phyloP scores from a whole-genome alignment of 176 grass and related monocot species.

The Eleusine indica region DNA sequence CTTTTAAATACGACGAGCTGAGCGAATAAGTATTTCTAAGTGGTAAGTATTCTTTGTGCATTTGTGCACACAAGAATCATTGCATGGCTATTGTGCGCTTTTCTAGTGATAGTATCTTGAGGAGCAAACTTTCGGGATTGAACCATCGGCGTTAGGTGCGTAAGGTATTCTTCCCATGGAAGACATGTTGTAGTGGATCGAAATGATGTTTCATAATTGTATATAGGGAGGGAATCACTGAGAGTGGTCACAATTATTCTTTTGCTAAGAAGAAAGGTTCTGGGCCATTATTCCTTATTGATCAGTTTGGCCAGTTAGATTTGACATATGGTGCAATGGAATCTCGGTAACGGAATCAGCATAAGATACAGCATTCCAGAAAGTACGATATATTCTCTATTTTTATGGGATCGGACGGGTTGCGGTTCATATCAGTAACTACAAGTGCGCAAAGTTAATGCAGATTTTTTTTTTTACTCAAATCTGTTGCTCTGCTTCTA shows the following conservation, averaged over 20 bases:
- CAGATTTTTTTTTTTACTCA: no score
- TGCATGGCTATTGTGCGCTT: slow-evolving; percentile 20
- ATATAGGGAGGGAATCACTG: slow-evolving; percentile 31
- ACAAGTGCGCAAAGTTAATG: not conserved
- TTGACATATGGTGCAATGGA: not conserved
- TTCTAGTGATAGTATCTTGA: slow-evolving; percentile 16
- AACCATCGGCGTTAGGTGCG: slow-evolving; percentile 41
- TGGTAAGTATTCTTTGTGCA: slow-evolving; percentile 35
- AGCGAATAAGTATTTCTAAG: slow-evolving; percentile 6
- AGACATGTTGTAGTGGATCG: slow-evolving; percentile 42
- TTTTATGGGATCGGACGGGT: no score
- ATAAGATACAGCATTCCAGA: not conserved
- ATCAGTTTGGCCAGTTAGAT: not conserved
- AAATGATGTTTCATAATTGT: slow-evolving; percentile 43
- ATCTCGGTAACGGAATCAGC: not conserved
- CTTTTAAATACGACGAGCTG: not conserved
- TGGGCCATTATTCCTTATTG: slow-evolving; percentile 10
- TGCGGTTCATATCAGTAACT: not conserved
- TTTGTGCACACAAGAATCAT: slow-evolving; percentile 45
- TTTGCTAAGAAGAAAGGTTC: not conserved
- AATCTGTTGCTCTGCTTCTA: not conserved
- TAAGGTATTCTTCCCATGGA: slow-evolving; percentile 50
- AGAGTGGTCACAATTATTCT: slow-evolving; percentile 17
- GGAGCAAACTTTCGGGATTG: slow-evolving; percentile 52
- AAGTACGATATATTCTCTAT: no score